These are phyloP conservation scores for Globisporangium emineosum DNA, from an alignment of 352 stramenopile genomes.

Conservation along the genomic window DNA sequence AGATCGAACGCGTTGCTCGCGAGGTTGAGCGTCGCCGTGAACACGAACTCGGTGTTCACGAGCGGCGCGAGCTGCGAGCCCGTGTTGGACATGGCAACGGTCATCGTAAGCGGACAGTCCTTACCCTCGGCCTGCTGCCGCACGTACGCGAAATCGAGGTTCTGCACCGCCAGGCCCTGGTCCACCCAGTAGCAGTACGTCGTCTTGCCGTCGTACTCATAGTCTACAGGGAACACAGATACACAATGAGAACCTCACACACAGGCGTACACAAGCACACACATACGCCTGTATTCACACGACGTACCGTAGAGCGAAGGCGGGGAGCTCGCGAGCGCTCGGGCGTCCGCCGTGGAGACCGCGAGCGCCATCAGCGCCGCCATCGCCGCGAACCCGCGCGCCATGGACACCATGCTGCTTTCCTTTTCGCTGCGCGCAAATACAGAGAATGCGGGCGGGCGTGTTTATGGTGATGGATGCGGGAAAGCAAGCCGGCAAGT, in stretches of 20 bases:
- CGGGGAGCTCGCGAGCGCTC: constrained; percentile 24
- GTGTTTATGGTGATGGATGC: background rate
- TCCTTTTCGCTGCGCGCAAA: background rate
- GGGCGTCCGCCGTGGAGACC: constrained; percentile 7
- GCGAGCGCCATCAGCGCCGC: constrained; percentile 13
- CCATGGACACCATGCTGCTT: background rate
- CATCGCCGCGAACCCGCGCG: background rate
- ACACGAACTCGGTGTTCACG: constrained; percentile 55
- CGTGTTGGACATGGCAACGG: constrained; percentile 39
- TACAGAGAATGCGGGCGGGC: background rate
- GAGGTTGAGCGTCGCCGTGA: constrained; percentile 74
- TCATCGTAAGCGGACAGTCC: constrained; percentile 61
- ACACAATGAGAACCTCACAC: background rate
- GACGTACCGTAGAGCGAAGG: constrained; percentile 56
- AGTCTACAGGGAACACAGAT: constrained; percentile 38
- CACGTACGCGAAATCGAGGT: constrained; percentile 71
- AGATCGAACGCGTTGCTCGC: constrained; percentile 65
- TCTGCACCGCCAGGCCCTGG: constrained; percentile 66
- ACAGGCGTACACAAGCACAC: background rate
- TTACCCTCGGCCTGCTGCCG: constrained; percentile 34
- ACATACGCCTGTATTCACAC: background rate
- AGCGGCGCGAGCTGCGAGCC: constrained; percentile 27
- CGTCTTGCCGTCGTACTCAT: constrained; percentile 67
- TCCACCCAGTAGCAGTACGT: constrained; percentile 84
- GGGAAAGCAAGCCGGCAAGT: background rate